phyloP scores from a whole-genome alignment of 257 asterid genomes.

The Nicotiana undulata region DNA sequence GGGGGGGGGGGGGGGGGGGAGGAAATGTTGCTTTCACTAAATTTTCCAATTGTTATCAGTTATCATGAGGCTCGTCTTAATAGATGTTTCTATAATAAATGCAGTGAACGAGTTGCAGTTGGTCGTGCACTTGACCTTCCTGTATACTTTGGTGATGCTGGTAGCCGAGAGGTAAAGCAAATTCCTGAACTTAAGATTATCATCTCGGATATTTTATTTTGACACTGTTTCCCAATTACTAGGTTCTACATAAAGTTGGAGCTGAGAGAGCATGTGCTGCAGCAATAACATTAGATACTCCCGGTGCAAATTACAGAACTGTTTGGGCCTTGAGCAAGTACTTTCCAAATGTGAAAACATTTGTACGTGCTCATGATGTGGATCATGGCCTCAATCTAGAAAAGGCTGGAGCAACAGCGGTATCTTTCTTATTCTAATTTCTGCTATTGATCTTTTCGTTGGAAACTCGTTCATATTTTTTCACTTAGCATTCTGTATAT shows the following conservation, averaged over 20 bases:
- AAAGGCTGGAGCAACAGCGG: conserved; percentile 99
- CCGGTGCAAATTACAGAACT: conserved; percentile 98
- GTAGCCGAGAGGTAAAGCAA: conserved; percentile 84
- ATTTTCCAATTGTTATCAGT: background rate
- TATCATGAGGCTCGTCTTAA: background rate
- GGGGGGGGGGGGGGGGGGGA: background rate
- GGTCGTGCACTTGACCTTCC: conserved; percentile 99
- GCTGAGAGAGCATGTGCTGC: conserved; percentile 99
- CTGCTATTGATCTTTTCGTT: background rate
- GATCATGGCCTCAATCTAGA: conserved; percentile 97
- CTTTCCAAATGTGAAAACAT: conserved; percentile 90
- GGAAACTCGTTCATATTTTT: background rate
- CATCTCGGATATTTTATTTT: conserved; percentile 8
- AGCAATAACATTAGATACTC: conserved; percentile 91
- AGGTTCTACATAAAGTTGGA: conserved; percentile 98
- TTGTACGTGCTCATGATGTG: conserved; percentile 98
- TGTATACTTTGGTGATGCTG: conserved; percentile 98
- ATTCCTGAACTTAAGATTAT: conserved; percentile 11
- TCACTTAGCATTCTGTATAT: background rate
- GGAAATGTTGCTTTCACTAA: background rate
- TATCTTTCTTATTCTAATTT: conserved; percentile 25
- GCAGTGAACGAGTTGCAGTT: conserved; percentile 89
- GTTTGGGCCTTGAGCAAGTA: conserved; percentile 99
- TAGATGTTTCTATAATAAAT: conserved; percentile 3
- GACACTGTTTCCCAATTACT: conserved; percentile 15